Base-by-base conservation (phyloP, 1,284 basidiomycete species). In the Chalciporus piperatoides region DNA sequence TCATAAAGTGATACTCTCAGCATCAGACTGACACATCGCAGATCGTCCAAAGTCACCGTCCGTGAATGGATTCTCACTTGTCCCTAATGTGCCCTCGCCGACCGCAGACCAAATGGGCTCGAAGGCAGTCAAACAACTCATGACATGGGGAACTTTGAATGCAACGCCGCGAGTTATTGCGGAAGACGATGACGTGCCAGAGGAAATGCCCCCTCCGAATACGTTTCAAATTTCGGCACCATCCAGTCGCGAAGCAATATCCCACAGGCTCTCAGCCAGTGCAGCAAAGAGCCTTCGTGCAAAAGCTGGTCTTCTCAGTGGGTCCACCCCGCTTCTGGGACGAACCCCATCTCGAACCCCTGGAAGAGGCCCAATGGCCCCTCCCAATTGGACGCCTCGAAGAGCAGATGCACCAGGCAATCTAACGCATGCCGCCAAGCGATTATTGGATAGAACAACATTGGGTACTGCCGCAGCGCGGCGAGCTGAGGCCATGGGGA, bases 81-180 rank as follows among this genome's bases (percentile, higher is more conserved):
- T 96, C 8, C 84, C 90, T n/a, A 80, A 80, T 51, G 68, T 93
- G n/a, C 92, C 92, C 10, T 90, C 91, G 0, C 92, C 90, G 2
- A 88, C 87, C 6, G 86, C 92, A 0, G 80, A 86, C 4, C 78
- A 91, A 56, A 77, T 96, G 27, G 87, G 86, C 0, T 79, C 87
- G 1, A 70, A 71, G 7, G 85, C 86, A 1, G 76, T 92, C 46
- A 91, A 92, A 55, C 85, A 94, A 57, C 79, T 97, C 17, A 91
- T 96, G 86, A 97, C 93, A 8, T 92, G 90, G 90, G 93, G 93
- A 6, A 92, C 90, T 17, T 75, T 96, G 11, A 82, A 85, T 53
- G 84, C 88, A 11, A 96, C 93, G 10, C 93, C 91, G 7, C 82
- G 92, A 41, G 78, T 93, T 9, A 77, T 95, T 30, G 86, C 86